phyloP scores from a whole-genome alignment of 257 asterid species.

The Paraleonurus japonicus region DNA sequence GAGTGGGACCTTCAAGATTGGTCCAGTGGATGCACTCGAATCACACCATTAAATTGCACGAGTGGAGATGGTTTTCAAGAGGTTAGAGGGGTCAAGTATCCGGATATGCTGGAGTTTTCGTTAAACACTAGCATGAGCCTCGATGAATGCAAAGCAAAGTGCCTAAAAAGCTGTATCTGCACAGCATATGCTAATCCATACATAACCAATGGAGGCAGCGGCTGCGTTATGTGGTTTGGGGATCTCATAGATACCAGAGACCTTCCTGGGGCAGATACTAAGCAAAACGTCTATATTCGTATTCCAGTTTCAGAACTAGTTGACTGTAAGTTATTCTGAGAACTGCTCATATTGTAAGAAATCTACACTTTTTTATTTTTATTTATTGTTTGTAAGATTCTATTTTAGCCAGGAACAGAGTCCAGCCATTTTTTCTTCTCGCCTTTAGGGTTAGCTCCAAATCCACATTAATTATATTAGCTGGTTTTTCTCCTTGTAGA shows the following conservation, averaged over 20 bases:
- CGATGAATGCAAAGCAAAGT: slow-evolving; percentile 25
- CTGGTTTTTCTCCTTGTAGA: neutral
- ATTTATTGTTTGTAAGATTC: too few species aligned
- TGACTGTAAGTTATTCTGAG: neutral
- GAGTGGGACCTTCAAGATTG: slow-evolving; percentile 35
- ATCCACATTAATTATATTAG: neutral
- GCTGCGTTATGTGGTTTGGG: slow-evolving; percentile 38
- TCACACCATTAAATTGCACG: slow-evolving; percentile 8
- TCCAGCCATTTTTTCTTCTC: neutral
- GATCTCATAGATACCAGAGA: slow-evolving; percentile 32
- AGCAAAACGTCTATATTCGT: slow-evolving; percentile 24
- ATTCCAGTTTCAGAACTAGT: slow-evolving; percentile 21
- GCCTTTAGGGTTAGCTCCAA: neutral
- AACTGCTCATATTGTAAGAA: neutral
- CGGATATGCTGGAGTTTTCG: slow-evolving; percentile 25
- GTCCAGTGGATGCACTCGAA: slow-evolving; percentile 33
- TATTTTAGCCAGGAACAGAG: neutral
- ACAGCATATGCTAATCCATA: slow-evolving; percentile 33
- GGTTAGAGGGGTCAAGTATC: slow-evolving; percentile 26
- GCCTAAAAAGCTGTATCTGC: slow-evolving; percentile 36
- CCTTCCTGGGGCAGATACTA: neutral
- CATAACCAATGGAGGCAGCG: slow-evolving; percentile 25
- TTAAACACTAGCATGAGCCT: slow-evolving; percentile 34
- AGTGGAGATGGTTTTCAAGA: slow-evolving; percentile 30
- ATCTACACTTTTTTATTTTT: neutral